A percentile compares a stretch with the other conserved stretches of the same genome.
Conservation (phyloP, 345 rosid genomes). For the Melaleuca quinquenervia region DNA sequence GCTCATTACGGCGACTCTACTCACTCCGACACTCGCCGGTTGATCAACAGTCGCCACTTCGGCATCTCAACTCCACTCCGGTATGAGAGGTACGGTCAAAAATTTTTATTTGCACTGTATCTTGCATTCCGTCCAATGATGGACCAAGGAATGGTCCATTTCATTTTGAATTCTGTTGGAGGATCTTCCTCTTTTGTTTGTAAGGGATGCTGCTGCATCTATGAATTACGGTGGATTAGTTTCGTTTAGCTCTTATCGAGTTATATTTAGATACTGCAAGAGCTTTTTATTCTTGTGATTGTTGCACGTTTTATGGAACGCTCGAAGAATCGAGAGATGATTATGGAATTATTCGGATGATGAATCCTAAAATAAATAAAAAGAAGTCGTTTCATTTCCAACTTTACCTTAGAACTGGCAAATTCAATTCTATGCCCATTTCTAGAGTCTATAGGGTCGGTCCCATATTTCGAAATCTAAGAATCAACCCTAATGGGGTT, state of each 20-base stretch:
- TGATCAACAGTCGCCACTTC: background rate
- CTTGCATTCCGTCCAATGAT: background rate
- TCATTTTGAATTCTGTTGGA: background rate
- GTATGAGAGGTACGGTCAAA: background rate
- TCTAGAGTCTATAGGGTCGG: too few relatives aligned
- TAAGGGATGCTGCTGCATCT: background rate
- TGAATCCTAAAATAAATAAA: background rate
- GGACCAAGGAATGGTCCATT: background rate
- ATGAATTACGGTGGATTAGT: background rate
- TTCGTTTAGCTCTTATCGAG: background rate
- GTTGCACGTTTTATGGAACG: background rate
- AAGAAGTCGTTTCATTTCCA: rapidly evolving
- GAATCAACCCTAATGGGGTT: background rate
- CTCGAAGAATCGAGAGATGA: background rate
- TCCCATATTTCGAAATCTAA: background rate
- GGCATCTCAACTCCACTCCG: background rate
- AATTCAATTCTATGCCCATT: rapidly evolving
- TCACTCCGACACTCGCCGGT: background rate
- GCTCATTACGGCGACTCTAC: background rate
- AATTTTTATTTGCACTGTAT: background rate
- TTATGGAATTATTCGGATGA: background rate
- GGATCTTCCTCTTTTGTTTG: background rate
- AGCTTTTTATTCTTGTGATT: background rate
- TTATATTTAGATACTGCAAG: background rate
- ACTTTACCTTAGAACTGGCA: background rate